Evolutionary conservation across 345 rosid species (phyloP), one percentile per base, ranked within the genome.

Genomic region (Boechera stricta): DNA sequence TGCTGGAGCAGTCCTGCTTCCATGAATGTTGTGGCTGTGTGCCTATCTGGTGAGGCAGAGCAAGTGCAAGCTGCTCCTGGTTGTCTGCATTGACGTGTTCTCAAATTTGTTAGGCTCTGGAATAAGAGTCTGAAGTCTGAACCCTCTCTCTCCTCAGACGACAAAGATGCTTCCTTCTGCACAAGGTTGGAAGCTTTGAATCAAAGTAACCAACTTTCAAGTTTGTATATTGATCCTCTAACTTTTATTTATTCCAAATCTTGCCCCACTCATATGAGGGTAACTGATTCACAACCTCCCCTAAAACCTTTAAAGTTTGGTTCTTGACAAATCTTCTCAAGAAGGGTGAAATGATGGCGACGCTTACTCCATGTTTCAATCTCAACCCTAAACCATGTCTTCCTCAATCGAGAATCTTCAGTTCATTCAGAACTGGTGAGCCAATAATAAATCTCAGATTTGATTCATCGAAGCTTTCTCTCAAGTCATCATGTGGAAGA

Each of bases 381-480:
- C 71, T 64, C 35, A 55, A 74, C 76, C 78, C 81, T 4, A 79
- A 63, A 41, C 10, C 67, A 42, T 56, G 68, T 33, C 51, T 5
- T 28, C 67, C 74, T 8, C 71, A 38, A 57, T 31, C 63, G 35
- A 64, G 66, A 45, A 16, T 41, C 73, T 59, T 44, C 36, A 61
- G 47, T 47, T 74, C 74, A 18, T 48, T 67, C 9, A 31, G 10
- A 31, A 15, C 13, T 44, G 13, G 36, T 13, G 68, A 42, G 7
- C 4, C 53, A 28, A 10, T 64, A 2, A 52, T 78, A 5, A 35
- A 65, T 54, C 63, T 81, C 81, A 67, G 69, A 47, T 10, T 73
- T 69, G 54, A 71, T 57, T 45, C 77, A 21, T 80, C 72, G 39
- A 77, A 78, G 47, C 42, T 82, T 44, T 64, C 54, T 64, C 69